phyloP scores from a whole-genome alignment of 2,329 filamentous ascomycete genomes.

The Trichoderma atroviride region DNA sequence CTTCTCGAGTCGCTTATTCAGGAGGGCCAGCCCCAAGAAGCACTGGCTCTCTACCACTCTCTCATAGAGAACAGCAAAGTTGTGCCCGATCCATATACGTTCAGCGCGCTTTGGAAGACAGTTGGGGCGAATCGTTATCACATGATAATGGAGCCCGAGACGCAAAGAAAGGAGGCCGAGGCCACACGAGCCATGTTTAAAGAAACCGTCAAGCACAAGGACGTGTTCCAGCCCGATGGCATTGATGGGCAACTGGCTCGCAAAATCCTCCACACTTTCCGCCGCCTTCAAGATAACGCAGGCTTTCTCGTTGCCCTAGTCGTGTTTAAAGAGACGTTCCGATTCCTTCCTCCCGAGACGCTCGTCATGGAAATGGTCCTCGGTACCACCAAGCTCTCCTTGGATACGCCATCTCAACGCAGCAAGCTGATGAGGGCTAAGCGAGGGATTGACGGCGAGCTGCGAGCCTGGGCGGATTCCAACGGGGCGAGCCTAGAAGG shows the following conservation, averaged over 20 bases:
- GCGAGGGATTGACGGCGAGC: conserved; percentile 46
- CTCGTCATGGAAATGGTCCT: conserved; percentile 52
- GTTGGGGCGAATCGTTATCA: conserved; percentile 55
- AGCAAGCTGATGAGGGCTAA: conserved; percentile 48
- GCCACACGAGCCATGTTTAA: conserved; percentile 52
- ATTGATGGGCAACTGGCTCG: conserved; percentile 53
- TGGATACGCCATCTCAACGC: conserved; percentile 46
- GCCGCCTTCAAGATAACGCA: conserved; percentile 47
- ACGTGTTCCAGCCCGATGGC: conserved; percentile 48
- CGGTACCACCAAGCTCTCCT: conserved; percentile 48
- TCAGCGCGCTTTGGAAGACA: conserved; percentile 67
- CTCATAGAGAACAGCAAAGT: conserved; percentile 55
- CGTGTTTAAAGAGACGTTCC: conserved; percentile 47
- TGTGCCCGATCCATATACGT: conserved; percentile 68
- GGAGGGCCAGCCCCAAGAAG: conserved; percentile 56
- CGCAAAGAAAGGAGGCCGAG: conserved; percentile 37
- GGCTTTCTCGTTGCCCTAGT: conserved; percentile 52
- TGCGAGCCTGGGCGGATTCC: conserved; percentile 37
- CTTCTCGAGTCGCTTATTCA: conserved; percentile 69
- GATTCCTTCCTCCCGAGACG: conserved; percentile 49
- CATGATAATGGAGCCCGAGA: conserved; percentile 38
- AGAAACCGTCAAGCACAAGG: conserved; percentile 32
- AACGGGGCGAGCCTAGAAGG: conserved; percentile 43
- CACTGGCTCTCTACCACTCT: conserved; percentile 57
- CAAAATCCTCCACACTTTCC: conserved; percentile 55